These are phyloP conservation scores for Penicillium decumbens DNA, from an alignment of 2,329 filamentous ascomycete species.

Conservation along the genomic window DNA sequence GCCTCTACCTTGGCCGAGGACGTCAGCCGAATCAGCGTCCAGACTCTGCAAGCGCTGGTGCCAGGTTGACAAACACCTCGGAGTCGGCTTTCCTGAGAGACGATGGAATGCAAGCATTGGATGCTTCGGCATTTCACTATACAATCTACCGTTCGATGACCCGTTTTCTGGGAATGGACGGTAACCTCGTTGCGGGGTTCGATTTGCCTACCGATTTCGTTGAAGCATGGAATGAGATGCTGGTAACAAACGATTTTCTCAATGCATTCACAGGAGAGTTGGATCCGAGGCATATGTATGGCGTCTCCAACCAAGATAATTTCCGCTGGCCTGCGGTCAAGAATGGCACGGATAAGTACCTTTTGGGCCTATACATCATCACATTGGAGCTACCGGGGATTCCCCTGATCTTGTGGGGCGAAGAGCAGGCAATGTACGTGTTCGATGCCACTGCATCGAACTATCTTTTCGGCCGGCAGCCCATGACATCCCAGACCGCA, in stretches of 20 bases:
- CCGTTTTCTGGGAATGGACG: conserved; percentile 57
- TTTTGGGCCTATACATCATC: conserved; percentile 55
- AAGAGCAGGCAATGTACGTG: conserved; percentile 61
- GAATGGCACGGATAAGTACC: conserved; percentile 53
- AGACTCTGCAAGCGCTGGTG: conserved; percentile 43
- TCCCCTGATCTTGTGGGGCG: conserved; percentile 58
- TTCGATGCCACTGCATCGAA: conserved; percentile 61
- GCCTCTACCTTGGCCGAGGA: conserved; percentile 60
- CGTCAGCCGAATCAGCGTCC: conserved; percentile 52
- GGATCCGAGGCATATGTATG: conserved; percentile 61
- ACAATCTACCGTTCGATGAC: conserved; percentile 58
- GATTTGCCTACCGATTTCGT: conserved; percentile 54
- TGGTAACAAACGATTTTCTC: conserved; percentile 55
- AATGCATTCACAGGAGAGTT: conserved; percentile 58
- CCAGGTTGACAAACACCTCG: conserved; percentile 46
- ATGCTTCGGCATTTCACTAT: conserved; percentile 60
- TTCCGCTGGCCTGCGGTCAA: conserved; percentile 59
- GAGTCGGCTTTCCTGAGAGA: conserved; percentile 29
- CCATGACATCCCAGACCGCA: conserved; percentile 57
- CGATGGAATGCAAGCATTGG: conserved; percentile 40
- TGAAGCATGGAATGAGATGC: conserved; percentile 52
- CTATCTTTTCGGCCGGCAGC: conserved; percentile 60
- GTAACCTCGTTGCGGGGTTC: conserved; percentile 50
- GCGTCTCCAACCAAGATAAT: conserved; percentile 61
- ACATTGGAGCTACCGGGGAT: conserved; percentile 58